Conservation (phyloP, 495 filamentous ascomycete species). For the Lophiotrema nucula region DNA sequence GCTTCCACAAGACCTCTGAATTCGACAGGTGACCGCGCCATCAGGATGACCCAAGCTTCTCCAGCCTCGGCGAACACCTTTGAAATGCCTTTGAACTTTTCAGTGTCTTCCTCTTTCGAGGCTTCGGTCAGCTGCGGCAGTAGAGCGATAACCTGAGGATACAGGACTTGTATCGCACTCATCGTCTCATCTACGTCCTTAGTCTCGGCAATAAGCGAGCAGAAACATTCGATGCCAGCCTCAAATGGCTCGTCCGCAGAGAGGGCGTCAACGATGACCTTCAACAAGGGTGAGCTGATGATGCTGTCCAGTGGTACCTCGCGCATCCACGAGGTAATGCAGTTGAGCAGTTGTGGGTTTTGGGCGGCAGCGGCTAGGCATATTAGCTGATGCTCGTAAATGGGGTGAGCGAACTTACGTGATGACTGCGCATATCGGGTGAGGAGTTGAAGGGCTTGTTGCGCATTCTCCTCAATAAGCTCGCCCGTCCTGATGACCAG, state of each 20-base stretch:
- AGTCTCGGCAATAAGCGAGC: conserved; percentile 87
- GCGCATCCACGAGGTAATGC: conserved; percentile 92
- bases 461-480: conserved; percentile 83
- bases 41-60: conserved; percentile 86
- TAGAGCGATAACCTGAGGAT: conserved; percentile 76
- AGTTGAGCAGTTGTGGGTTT: conserved; percentile 88
- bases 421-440: conserved; percentile 89
- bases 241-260: conserved; percentile 75
- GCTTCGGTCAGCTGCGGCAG: conserved; percentile 72
- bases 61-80: conserved; percentile 90
- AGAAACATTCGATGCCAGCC: conserved; percentile 88
- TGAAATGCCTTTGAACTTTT: conserved; percentile 83
- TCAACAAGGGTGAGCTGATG: conserved; percentile 80
- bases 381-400: conserved; percentile 3
- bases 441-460: conserved; percentile 78
- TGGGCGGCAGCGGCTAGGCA: conserved; percentile 59
- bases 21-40: conserved; percentile 75
- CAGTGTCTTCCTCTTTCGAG: conserved; percentile 79
- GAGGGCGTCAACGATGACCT: conserved; percentile 74
- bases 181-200: conserved; percentile 87
- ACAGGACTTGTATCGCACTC: conserved; percentile 75
- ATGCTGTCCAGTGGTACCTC: conserved; percentile 84
- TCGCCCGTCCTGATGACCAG: conserved; percentile 76
- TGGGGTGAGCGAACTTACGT: conserved; percentile 52
- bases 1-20: conserved; percentile 87